Percentiles rank a stretch among this genome's conserved stretches.
Evolutionary conservation across 768 basidiomycete species (phyloP).

Genomic region (Leccinum incarnatum): DNA sequence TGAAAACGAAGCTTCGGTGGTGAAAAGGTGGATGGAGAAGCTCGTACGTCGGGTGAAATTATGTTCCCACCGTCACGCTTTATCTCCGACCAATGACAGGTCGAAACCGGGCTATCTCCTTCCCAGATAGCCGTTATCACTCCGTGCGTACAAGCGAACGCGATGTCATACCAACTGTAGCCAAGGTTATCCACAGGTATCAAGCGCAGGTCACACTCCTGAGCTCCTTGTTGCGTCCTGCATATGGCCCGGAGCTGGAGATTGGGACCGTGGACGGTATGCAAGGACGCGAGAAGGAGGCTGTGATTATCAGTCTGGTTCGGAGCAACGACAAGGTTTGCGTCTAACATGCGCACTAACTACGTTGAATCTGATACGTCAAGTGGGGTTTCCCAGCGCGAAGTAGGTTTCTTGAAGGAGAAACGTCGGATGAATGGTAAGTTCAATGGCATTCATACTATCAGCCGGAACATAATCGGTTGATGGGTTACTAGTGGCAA

Average conservation of each 20-base stretch:
- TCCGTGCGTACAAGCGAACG: slow-evolving; percentile 50
- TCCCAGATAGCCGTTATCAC: slow-evolving; percentile 85
- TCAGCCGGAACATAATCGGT: background rate
- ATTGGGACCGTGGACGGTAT: slow-evolving; percentile 96
- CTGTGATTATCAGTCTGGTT: slow-evolving; percentile 88
- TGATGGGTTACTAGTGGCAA: slow-evolving; percentile 55
- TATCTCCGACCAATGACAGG: slow-evolving; percentile 36
- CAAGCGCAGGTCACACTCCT: slow-evolving; percentile 92
- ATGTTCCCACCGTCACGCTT: background rate
- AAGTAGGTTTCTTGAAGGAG: slow-evolving; percentile 94
- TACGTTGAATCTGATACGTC: slow-evolving; percentile 1
- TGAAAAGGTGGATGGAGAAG: slow-evolving; percentile 76
- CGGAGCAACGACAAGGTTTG: slow-evolving; percentile 81
- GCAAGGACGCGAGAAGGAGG: slow-evolving; percentile 96
- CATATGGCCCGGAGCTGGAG: slow-evolving; percentile 69
- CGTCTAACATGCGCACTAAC: slow-evolving; percentile 5
- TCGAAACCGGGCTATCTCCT: slow-evolving; percentile 57
- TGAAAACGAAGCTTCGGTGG: slow-evolving; percentile 90
- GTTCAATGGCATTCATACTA: slow-evolving; percentile 10
- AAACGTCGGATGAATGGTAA: slow-evolving; percentile 85
- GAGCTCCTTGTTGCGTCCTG: slow-evolving; percentile 68
- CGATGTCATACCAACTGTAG: background rate
- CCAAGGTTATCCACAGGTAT: slow-evolving; percentile 45
- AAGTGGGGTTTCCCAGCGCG: slow-evolving; percentile 47
- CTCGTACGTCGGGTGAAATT: slow-evolving; percentile 47